Conservation (phyloP, 2,329 filamentous ascomycete genomes). For the Colletotrichum kahawae region DNA sequence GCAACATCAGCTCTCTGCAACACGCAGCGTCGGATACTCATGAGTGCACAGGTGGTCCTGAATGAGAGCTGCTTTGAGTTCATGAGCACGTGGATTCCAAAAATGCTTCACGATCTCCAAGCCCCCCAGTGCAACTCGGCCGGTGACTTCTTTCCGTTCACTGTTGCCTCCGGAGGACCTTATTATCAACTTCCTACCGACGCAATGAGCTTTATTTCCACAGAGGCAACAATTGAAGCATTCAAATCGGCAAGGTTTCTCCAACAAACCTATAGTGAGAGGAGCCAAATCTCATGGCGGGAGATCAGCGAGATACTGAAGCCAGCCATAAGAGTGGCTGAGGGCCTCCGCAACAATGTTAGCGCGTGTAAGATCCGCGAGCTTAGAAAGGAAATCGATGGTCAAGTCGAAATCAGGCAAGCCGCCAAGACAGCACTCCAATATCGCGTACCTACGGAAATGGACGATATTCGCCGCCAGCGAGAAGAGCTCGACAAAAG, state of each 20-base stretch:
- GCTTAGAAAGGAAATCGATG: not conserved
- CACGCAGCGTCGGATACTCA: slow-evolving; percentile 39
- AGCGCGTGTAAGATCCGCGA: not conserved
- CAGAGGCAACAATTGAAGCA: too few relatives aligned
- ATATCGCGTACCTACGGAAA: not conserved
- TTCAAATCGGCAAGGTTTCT: not conserved
- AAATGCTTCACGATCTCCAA: slow-evolving; percentile 27
- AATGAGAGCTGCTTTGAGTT: slow-evolving; percentile 46
- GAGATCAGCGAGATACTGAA: too few relatives aligned
- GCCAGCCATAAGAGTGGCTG: too few relatives aligned
- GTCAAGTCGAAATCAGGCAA: not conserved
- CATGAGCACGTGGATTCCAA: slow-evolving; percentile 32
- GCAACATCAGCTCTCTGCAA: slow-evolving; percentile 37
- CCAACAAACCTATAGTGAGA: not conserved
- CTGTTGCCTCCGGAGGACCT: too few relatives aligned
- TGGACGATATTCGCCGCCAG: not conserved
- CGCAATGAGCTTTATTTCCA: too few relatives aligned
- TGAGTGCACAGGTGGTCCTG: slow-evolving; percentile 35
- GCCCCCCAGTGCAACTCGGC: slow-evolving; percentile 38
- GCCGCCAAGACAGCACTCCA: not conserved
- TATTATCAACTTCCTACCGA: too few relatives aligned
- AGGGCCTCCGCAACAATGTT: not conserved
- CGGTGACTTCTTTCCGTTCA: slow-evolving; percentile 28
- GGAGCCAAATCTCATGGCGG: too few relatives aligned
- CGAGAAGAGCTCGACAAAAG: not conserved